Evolutionary conservation across 257 asterid genomes (phyloP), one percentile per base, ranked within the genome.

Genomic region (Capsicum pubescens): DNA sequence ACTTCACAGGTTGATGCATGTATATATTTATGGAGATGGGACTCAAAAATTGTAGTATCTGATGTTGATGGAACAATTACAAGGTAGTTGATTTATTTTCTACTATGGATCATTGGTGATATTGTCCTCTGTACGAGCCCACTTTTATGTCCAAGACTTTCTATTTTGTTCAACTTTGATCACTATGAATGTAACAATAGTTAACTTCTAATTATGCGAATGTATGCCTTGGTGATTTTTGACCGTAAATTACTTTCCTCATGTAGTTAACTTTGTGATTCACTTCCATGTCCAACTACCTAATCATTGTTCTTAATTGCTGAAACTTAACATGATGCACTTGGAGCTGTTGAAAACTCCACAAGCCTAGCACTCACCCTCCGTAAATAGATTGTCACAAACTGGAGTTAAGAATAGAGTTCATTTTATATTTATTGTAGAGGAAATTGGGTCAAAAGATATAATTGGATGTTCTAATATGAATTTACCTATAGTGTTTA

Each of bases 21-120:
- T n/a, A 94, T 95, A 83, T 95, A 91, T 89, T 91, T 96, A 83
- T 96, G 98, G 99, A 92, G 93, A 87, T 93, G 97, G 95, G 98
- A 97, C 84, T 46, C 94, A 36, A 92, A 91, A 39, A 88, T 96
- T 68, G 98, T 95, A 88, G 93, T 97, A 89, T 97, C 99, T 78
- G 99, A 97, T 88, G 99, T 97, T 79, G 99, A 97, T 86, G 99
- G 99, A 83, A 97, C 99, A 67, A 97, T 97, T 87, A 97, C 99
- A n/a, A 85, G 98, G 99, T 97, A 88, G 81, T 50, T 83, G 56
- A 57, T 17, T 48, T 48, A 39, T 44, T 59, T 66, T 66, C 80
- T 59, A 54, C 59, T n/a, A 8, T 44, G 15, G 44, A 63, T 72
- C 55, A n/a, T 80, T 69, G 32, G 64, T 19, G 8, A 11, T n/a